Base-by-base conservation (phyloP, 192 early-diverging fungal species). In the Ramicandelaber brevisporus region DNA sequence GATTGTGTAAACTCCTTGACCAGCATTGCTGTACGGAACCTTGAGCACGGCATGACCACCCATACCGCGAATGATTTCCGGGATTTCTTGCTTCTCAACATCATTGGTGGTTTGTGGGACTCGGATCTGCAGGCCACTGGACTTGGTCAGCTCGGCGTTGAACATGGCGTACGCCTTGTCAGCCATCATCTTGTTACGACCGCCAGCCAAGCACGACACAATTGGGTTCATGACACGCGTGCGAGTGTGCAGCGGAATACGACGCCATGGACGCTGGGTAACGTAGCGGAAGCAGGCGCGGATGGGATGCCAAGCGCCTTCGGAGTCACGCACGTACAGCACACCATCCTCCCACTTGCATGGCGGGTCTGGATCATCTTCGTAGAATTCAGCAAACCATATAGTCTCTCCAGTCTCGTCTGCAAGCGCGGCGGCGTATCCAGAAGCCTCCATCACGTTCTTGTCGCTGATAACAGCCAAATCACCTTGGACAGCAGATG, bases 111-210 rank as follows among this genome's bases (percentile, higher is more conserved):
- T 85, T 53, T 82, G 73, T 22, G 81, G 81, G 4, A 68, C 57
- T 13, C 72, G 57, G 6, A 85, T 68, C 11, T 51, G 24, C 6
- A 85, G 51, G 12, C 76, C 76, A 33, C 26, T 28, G 1, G 63
- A 56, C 25, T 66, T 68, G 11, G 54, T 54, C 19, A 79, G 53
- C 41, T 85, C 80, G 2, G 78, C 53, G 38, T 85, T 85, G 25
- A 70, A 63, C 29, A 85, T 68, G 37, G 81, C 80, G 44, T 85
- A 85, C 3, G 80, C 80, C 28, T 73, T 56, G 3, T 70, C 70
- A 5, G 80, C 80, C 73, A 85, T 76, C 65, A 77, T 77, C 50
- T 85, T 85, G 56, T 85, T 85, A 20, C 80, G 65, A 10, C 80
- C 80, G 26, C 80, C 80, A 25, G 80, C 80, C 3, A 85, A 40